Percentiles rank a stretch among this genome's conserved stretches.
Conservation (phyloP, 2,329 filamentous ascomycete genomes). For the Beauveria rudraprayagi region DNA sequence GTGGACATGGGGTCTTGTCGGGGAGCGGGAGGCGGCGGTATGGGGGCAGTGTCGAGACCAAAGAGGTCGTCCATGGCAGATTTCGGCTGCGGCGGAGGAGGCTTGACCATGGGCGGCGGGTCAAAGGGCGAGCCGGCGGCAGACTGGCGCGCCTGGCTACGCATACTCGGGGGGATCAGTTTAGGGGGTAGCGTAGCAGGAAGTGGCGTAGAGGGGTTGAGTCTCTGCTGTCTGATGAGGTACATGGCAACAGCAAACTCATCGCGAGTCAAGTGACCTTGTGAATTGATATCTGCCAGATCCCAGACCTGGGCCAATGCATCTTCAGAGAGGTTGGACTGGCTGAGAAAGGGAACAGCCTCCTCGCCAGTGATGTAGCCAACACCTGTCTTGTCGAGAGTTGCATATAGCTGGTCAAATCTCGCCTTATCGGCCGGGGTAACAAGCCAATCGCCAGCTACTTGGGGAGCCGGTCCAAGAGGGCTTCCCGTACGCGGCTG, state of each 20-base stretch:
- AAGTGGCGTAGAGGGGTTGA: constrained; percentile 53
- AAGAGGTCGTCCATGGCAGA: constrained; percentile 92
- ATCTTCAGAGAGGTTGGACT: constrained; percentile 84
- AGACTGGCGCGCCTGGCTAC: constrained; percentile 47
- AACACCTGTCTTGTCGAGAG: constrained; percentile 69
- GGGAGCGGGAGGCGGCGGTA: constrained; percentile 44
- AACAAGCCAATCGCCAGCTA: constrained; percentile 65
- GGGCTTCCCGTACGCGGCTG: constrained; percentile 55
- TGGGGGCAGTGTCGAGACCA: constrained; percentile 60
- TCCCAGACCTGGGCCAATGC: constrained; percentile 94
- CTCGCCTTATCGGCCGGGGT: constrained; percentile 74
- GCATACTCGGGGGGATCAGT: constrained; percentile 79
- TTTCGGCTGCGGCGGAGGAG: constrained; percentile 46
- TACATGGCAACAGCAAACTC: constrained; percentile 98
- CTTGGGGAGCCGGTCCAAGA: constrained; percentile 36
- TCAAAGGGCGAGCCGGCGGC: constrained; percentile 40
- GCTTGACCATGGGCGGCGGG: constrained; percentile 29
- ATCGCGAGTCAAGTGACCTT: constrained; percentile 75
- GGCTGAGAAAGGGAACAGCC: constrained; percentile 87
- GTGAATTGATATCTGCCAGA: constrained; percentile 85
- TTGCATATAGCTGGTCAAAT: constrained; percentile 80
- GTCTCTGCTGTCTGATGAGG: constrained; percentile 82
- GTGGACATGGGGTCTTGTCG: constrained; percentile 59
- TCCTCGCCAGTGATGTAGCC: constrained; percentile 91
- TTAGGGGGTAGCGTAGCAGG: constrained; percentile 72